Conservation (phyloP, 352 stramenopile genomes). For the Globisporangium megalacanthum region DNA sequence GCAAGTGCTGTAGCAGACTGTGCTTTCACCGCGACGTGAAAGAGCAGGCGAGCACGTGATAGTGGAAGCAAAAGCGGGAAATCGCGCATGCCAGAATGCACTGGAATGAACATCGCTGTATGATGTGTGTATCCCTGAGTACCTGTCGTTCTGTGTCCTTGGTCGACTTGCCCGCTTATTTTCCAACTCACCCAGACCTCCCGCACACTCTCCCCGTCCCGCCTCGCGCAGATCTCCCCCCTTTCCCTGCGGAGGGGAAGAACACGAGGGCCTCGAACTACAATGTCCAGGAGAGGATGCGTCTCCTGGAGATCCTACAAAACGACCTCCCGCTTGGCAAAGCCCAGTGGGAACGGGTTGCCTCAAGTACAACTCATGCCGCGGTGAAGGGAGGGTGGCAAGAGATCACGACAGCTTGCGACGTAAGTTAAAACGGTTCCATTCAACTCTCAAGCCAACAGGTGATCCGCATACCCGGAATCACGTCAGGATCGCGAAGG, state of each 20-base stretch:
- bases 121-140: too few species aligned
- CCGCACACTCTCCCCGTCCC: too few species aligned
- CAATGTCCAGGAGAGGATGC: background rate
- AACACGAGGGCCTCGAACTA: background rate
- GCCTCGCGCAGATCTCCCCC: too few species aligned
- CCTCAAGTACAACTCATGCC: background rate
- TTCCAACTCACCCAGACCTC: too few species aligned
- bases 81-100: too few species aligned
- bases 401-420: background rate
- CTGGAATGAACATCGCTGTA: too few species aligned
- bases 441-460: background rate
- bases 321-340: background rate
- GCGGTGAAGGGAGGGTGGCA: background rate
- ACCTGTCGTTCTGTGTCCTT: too few species aligned
- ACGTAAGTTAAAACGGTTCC: background rate
- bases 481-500: background rate
- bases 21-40: too few species aligned
- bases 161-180: too few species aligned
- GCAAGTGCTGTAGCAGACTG: too few species aligned
- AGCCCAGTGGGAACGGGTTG: background rate
- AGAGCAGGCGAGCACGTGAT: too few species aligned
- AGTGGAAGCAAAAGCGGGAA: too few species aligned
- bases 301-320: background rate
- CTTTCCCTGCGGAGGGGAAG: background rate
- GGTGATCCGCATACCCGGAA: background rate